These are phyloP conservation scores for Aspergillus egyptiacus DNA, from an alignment of 495 filamentous ascomycete genomes.

Conservation along the genomic window DNA sequence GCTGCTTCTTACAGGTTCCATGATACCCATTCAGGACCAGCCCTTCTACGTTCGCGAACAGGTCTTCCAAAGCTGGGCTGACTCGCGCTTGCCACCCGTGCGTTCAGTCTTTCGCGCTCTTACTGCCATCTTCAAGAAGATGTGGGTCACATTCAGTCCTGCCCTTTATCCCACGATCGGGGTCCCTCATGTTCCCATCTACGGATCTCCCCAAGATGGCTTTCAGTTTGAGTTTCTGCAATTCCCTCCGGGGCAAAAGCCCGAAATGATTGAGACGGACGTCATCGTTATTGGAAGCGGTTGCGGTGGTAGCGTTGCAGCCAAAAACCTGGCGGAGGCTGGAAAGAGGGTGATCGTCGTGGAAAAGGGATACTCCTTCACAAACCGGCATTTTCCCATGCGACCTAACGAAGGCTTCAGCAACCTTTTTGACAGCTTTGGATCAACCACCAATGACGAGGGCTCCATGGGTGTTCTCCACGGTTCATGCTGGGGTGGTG, in stretches of 20 bases:
- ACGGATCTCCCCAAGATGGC: slow-evolving; percentile 53
- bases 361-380: slow-evolving; percentile 74
- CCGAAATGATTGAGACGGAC: slow-evolving; percentile 64
- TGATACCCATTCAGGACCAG: slow-evolving; percentile 57
- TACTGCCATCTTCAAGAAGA: slow-evolving; percentile 46
- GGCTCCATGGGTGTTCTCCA: slow-evolving; percentile 54
- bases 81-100: slow-evolving; percentile 53
- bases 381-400: slow-evolving; percentile 70
- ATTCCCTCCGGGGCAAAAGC: slow-evolving; percentile 38
- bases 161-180: slow-evolving; percentile 52
- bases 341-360: slow-evolving; percentile 73
- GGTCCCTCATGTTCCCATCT: slow-evolving; percentile 54
- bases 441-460: slow-evolving; percentile 55
- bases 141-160: slow-evolving; percentile 56
- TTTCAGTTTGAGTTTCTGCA: slow-evolving; percentile 52
- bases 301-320: slow-evolving; percentile 77
- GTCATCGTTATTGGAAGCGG: slow-evolving; percentile 83
- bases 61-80: slow-evolving; percentile 53
- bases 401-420: slow-evolving; percentile 44
- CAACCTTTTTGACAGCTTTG: slow-evolving; percentile 61
- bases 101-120: slow-evolving; percentile 53
- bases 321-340: slow-evolving; percentile 72
- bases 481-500: slow-evolving; percentile 76
- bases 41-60: slow-evolving; percentile 53
- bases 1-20: slow-evolving; percentile 59